Evolutionary conservation across 2,329 filamentous ascomycete genomes (phyloP), one percentile per base, ranked within the genome.

Genomic region (Clonostachys sp.): DNA sequence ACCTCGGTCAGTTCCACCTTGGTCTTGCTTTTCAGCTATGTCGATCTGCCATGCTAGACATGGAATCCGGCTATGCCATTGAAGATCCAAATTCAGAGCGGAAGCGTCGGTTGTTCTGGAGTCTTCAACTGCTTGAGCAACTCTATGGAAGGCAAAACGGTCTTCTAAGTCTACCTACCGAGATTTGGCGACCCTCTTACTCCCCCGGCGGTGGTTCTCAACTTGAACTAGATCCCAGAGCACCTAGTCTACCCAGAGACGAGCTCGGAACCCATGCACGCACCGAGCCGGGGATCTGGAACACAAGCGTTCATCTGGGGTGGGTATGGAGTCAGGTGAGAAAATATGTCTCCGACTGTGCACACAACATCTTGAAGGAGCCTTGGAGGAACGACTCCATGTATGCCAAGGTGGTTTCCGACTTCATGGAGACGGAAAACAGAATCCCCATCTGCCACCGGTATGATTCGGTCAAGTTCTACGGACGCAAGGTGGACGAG

Each of bases 401-500:
- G 62, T 78, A 78, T 55, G 64, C 74, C 42, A 70, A 68, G 52
- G 69, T 78, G 0, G 59, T 74, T 1, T 75, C 74, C 1, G 73
- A 77, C 51, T 69, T 78, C 8, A 75, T 75, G 52, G 74, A 77
- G 53, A 68, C 71, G 4, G 74, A 77, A 54, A 75, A 72, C 53
- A 57, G 66, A 16, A 71, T 71, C 34, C 69, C 74, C 6, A 72
- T 74, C 51, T 76, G 71, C 47, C 74, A 77, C 53, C 69, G 75
- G 12, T 78, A 77, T 50, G 73, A 78, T 56, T 70, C 71, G 1
- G 73, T 74, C 51, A 75, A 74, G 45, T 78, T 78, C 41, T 77
- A 74, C 42, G 68, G 77, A 48, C 71, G 73, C 35, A 69, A 69
- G 33, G 56, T 69, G 0, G 69, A 74, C 5, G 74, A 77, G 43